Evolutionary conservation across 1,139 yeast genomes (phyloP), one percentile per base, ranked within the genome.

Genomic region (Hyphopichia burtonii): DNA sequence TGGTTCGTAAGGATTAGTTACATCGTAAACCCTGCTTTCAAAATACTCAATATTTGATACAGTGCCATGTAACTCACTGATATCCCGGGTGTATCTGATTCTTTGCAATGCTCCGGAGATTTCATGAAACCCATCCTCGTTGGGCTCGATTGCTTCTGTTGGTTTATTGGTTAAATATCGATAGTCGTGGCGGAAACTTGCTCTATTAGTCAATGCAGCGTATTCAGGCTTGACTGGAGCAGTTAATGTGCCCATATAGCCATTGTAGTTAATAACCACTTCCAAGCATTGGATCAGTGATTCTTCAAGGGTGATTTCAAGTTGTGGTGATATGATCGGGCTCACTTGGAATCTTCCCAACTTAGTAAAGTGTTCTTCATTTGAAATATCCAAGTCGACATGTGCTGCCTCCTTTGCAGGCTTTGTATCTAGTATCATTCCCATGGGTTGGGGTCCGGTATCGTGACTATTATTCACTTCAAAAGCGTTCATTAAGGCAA

Each of bases 1-100:
- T 7, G 65, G 65, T 45, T 61, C 66, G 41, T 63, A 63, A 2
- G 68, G 66, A 22, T 45, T 48, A 17, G 50, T 44, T 14, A 47
- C 30, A 14, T 46, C 44, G 44, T 50, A 63, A 8, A 50, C 46
- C 1, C 51, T 41, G 23, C 59, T 55, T 15, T 51, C 50, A 37
- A 50, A 55, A 46, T 63, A 63, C 3, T 46, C 47, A 17, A 63
- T 52, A 44, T 51, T 49, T 1, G 44, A 22, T n/a, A 51, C 40
- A 2, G 49, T 16, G 25, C 34, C 41, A 12, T 37, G 25, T 11
- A 50, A 28, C 2, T 30, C 43, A 12, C 41, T 38, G 31, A 51
- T 43, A 10, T 41, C 41, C 37, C 54, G 42, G 17, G 38, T 17
- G 18, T 38, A 27, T 12, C 41, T 25, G 4, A 27, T 20, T 38